Percentiles rank a stretch among this genome's conserved stretches.
These are phyloP conservation scores for Stephanocyclus meneghinianus DNA, from an alignment of 352 stramenopile species.

Conservation along the genomic window DNA sequence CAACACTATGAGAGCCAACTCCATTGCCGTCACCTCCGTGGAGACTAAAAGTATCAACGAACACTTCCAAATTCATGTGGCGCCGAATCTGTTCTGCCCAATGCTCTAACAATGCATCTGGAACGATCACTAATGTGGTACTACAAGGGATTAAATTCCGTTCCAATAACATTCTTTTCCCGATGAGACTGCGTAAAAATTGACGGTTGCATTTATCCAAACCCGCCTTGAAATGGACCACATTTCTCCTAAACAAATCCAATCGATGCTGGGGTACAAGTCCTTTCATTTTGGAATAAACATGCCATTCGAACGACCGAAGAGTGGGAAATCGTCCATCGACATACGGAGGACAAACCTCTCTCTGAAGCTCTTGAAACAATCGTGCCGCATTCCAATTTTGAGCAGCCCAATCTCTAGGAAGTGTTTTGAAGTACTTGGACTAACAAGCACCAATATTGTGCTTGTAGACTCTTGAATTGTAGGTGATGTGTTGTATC, in stretches of 20 bases:
- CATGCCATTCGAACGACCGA: constrained; percentile 45
- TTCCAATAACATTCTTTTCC: constrained; percentile 53
- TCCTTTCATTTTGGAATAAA: constrained; percentile 27
- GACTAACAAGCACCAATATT: no score
- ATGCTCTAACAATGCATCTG: constrained; percentile 78
- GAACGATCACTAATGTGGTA: constrained; percentile 79
- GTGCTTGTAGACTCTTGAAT: no score
- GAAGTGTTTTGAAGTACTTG: no score
- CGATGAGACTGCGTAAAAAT: constrained; percentile 23
- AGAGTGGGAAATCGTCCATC: constrained; percentile 55
- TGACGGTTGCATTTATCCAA: constrained; percentile 61
- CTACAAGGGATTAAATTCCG: constrained; percentile 61
- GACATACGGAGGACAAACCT: constrained; percentile 45
- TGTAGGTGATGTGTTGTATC: no score
- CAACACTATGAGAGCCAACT: constrained; percentile 39
- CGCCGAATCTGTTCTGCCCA: constrained; percentile 74
- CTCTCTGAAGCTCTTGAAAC: constrained; percentile 20
- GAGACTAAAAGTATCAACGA: constrained; percentile 29
- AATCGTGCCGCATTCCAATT: not conserved
- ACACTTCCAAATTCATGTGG: constrained; percentile 67
- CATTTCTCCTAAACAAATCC: constrained; percentile 55
- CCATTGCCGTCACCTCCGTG: constrained; percentile 1
- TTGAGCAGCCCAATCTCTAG: not conserved
- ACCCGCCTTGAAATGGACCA: constrained; percentile 51
- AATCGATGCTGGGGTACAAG: constrained; percentile 20